A percentile compares a stretch with the other conserved stretches of the same genome.
Conservation (phyloP, 2,329 filamentous ascomycete genomes). For the Nemania bipapillata region DNA sequence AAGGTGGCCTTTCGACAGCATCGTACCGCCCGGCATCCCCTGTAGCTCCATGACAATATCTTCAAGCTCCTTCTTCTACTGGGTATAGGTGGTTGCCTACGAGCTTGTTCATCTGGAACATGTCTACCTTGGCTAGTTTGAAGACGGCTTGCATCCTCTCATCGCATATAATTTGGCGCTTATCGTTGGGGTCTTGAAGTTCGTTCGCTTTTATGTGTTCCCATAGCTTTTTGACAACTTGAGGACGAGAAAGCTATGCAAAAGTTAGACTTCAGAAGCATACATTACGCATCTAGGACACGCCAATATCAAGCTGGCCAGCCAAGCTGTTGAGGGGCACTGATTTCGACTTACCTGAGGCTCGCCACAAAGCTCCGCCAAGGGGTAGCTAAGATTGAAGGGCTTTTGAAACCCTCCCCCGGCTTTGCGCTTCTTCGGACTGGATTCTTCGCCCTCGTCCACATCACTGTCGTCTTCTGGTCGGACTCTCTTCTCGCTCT, state of each 20-base stretch:
- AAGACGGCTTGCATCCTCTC: slow-evolving; percentile 92
- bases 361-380: slow-evolving; percentile 77
- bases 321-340: background rate
- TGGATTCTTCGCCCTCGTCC: slow-evolving; percentile 68
- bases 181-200: slow-evolving; percentile 90
- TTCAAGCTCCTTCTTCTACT: slow-evolving; percentile 71
- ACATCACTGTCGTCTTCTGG: slow-evolving; percentile 83
- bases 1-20: background rate
- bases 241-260: slow-evolving; percentile 84
- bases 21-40: background rate
- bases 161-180: slow-evolving; percentile 92
- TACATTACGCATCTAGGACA: background rate
- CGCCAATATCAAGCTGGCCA: background rate
- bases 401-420: slow-evolving; percentile 94
- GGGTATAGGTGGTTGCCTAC: slow-evolving; percentile 90
- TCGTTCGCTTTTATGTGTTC: slow-evolving; percentile 89
- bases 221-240: slow-evolving; percentile 97
- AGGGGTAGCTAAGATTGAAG: slow-evolving; percentile 75
- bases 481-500: slow-evolving; percentile 78
- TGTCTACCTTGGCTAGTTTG: slow-evolving; percentile 89
- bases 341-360: slow-evolving; percentile 63
- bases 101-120: slow-evolving; percentile 99
- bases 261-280: slow-evolving; percentile 26
- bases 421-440: slow-evolving; percentile 77
- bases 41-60: background rate